phyloP scores from a whole-genome alignment of 2,329 filamentous ascomycete species.

The Xylariales sp. region DNA sequence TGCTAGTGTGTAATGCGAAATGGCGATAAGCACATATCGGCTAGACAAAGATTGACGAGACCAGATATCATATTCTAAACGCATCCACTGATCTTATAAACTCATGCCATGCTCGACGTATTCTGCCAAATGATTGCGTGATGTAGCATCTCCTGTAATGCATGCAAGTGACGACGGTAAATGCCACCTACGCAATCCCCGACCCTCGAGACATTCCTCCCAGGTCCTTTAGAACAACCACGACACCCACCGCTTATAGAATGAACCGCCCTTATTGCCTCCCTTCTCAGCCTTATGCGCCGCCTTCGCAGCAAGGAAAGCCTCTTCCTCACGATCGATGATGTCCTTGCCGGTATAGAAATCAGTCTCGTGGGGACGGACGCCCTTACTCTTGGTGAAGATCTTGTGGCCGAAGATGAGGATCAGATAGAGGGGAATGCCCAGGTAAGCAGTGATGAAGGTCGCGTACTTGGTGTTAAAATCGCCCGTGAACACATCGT shows the following conservation, averaged over 20 bases:
- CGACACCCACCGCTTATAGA: conserved; percentile 54
- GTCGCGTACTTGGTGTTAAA: conserved; percentile 55
- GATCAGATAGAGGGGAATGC: conserved; percentile 68
- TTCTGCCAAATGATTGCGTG: no score
- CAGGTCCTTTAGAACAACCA: conserved; percentile 61
- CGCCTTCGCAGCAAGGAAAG: conserved; percentile 56
- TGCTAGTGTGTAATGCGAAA: no score
- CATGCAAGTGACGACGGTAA: no score
- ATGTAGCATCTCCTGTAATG: no score
- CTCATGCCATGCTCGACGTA: no score
- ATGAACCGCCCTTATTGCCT: conserved; percentile 36
- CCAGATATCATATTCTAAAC: no score
- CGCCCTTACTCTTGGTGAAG: conserved; percentile 45
- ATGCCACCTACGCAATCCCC: no score
- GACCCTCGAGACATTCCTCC: no score
- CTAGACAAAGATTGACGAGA: no score
- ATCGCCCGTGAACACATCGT: conserved; percentile 60
- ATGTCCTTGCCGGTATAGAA: conserved; percentile 69
- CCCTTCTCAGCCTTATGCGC: conserved; percentile 25
- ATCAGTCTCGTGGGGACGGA: conserved; percentile 58
- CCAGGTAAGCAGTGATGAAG: conserved; percentile 73
- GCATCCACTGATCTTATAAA: no score
- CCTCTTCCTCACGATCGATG: conserved; percentile 68
- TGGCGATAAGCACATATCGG: no score
- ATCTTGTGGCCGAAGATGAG: conserved; percentile 67